A percentile compares a stretch with the other conserved stretches of the same genome.
These are phyloP conservation scores for Sporothrix luriei DNA, from an alignment of 2,329 filamentous ascomycete species.

Conservation along the genomic window DNA sequence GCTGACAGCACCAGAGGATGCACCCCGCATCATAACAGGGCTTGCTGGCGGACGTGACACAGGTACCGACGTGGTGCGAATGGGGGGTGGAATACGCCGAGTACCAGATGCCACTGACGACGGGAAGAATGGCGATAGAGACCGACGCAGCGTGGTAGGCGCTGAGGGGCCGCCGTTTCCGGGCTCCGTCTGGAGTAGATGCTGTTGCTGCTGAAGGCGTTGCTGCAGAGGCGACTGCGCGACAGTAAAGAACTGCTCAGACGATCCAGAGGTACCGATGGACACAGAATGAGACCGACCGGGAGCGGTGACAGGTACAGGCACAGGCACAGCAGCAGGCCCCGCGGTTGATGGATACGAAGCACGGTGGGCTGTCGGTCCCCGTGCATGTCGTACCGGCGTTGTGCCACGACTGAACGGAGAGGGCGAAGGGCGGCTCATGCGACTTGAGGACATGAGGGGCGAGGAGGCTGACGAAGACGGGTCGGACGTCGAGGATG, in stretches of 20 bases:
- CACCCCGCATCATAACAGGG: slow-evolving; percentile 31
- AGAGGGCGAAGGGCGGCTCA: slow-evolving; percentile 25
- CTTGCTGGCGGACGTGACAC: slow-evolving; percentile 39
- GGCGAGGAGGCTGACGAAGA: slow-evolving; percentile 36
- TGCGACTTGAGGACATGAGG: not conserved
- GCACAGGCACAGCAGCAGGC: slow-evolving; percentile 38
- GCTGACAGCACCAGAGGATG: slow-evolving; percentile 14
- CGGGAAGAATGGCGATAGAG: slow-evolving; percentile 34
- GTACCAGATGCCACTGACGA: slow-evolving; percentile 9
- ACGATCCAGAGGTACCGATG: slow-evolving; percentile 39
- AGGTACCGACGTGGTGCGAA: slow-evolving; percentile 59
- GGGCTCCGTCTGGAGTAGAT: slow-evolving; percentile 36
- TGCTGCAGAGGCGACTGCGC: slow-evolving; percentile 44
- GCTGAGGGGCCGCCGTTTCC: not conserved
- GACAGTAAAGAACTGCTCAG: slow-evolving; percentile 46
- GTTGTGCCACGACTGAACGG: slow-evolving; percentile 28
- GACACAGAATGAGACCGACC: slow-evolving; percentile 28
- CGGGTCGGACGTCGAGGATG: slow-evolving; percentile 44
- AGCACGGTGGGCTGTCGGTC: not conserved
- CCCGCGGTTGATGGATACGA: slow-evolving; percentile 33
- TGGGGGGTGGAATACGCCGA: slow-evolving; percentile 49
- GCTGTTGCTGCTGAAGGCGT: slow-evolving; percentile 29
- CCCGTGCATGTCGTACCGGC: not conserved
- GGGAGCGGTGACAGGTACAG: not conserved
- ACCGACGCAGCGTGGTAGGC: slow-evolving; percentile 14